Percentiles rank a stretch among this genome's conserved stretches.
phyloP scores from a whole-genome alignment of 179 eudicot genomes.

The Heliamphora pulchella region DNA sequence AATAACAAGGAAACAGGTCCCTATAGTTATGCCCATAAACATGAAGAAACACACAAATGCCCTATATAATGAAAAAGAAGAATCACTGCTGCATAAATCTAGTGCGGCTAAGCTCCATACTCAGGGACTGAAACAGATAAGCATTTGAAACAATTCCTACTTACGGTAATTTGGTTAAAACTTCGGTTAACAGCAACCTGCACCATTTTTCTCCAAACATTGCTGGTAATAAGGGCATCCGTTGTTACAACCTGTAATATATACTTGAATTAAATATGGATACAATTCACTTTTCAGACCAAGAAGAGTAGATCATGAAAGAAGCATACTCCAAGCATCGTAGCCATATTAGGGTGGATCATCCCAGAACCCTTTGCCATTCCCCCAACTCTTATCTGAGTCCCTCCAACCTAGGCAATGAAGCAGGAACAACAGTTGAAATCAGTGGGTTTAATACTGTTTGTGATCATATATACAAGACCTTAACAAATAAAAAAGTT shows the following conservation, averaged over 20 bases:
- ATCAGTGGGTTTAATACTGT: neutral
- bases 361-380: conserved; percentile 99
- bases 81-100: neutral
- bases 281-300: neutral
- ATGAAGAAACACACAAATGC: neutral
- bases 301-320: conserved; percentile 17
- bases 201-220: conserved; percentile 93
- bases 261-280: neutral
- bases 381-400: conserved; percentile 69
- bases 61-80: neutral
- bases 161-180: conserved; percentile 93
- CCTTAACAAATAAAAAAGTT: neutral
- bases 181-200: conserved; percentile 81
- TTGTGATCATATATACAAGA: neutral
- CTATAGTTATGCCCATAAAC: neutral
- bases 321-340: conserved; percentile 88
- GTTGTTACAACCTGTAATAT: conserved; percentile 79
- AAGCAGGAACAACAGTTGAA: neutral
- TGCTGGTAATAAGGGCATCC: conserved; percentile 71
- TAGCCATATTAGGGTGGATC: conserved; percentile 99
- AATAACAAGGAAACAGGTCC: no score
- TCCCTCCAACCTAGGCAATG: conserved; percentile 56
- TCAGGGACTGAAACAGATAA: neutral
- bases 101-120: neutral
- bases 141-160: conserved; percentile 18